Conservation (phyloP, 2,329 filamentous ascomycete genomes). For the Pseudogymnoascus destructans region DNA sequence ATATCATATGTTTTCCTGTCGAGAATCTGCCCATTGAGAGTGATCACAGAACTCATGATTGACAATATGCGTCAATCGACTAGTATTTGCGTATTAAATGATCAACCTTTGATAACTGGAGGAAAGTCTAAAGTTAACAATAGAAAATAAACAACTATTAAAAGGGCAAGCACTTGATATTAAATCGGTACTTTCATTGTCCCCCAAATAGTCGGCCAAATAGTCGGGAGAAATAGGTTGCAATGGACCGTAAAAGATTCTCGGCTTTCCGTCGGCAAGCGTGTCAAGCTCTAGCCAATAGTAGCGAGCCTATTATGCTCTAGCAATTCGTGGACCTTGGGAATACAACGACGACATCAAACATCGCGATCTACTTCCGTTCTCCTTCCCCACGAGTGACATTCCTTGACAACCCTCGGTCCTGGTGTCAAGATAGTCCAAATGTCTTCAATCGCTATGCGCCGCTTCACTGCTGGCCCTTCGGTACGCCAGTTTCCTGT, state of each 20-base stretch:
- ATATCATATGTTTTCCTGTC: neutral
- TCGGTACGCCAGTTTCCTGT: slow-evolving; percentile 34
- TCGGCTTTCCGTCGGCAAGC: slow-evolving; percentile 10
- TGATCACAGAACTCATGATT: neutral
- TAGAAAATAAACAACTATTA: neutral
- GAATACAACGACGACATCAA: slow-evolving; percentile 8
- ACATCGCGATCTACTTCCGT: slow-evolving; percentile 7
- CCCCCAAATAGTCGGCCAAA: neutral
- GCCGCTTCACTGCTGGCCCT: slow-evolving; percentile 43
- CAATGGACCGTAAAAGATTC: neutral
- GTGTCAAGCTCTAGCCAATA: slow-evolving; percentile 7
- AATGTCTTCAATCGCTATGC: slow-evolving; percentile 53
- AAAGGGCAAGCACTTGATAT: neutral
- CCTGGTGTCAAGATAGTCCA: slow-evolving; percentile 22
- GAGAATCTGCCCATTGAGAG: neutral
- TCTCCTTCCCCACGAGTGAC: slow-evolving; percentile 7
- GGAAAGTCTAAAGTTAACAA: neutral
- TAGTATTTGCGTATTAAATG: neutral
- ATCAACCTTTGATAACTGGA: no score
- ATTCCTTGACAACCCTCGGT: slow-evolving; percentile 5
- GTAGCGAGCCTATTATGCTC: slow-evolving; percentile 7
- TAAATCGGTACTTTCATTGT: neutral
- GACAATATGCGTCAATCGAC: neutral
- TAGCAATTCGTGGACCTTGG: slow-evolving; percentile 5
- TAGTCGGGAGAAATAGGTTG: slow-evolving; percentile 4